Evolutionary conservation across 352 stramenopile genomes (phyloP), one percentile per base, ranked within the genome.

Genomic region (Phytophthora litchii): DNA sequence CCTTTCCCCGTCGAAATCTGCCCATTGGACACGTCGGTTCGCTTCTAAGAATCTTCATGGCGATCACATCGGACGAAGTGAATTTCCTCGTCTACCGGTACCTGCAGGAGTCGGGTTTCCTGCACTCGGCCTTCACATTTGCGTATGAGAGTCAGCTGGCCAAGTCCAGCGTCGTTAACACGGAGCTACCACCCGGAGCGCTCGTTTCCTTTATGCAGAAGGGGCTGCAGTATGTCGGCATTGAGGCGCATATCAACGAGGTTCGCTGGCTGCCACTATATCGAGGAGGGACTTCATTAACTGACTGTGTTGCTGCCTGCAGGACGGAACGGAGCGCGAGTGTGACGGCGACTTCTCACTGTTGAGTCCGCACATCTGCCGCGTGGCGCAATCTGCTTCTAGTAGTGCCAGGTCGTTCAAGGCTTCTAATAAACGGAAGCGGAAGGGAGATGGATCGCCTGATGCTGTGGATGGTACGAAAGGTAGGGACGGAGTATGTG

Each of bases 171-270:
- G 89, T 98, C 16, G 89, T 96, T 47, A 92, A 95, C 58, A 91
- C 89, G 34, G 83, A 98, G 57, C 77, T 99, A 35, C 96, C 97
- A 21, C 96, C 97, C 0, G 97, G 97, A 12, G 97, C 97, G 47
- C 83, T 99, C 19, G 95, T 99, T 38, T 97, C 94, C 12, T 99
- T 99, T 73, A 63, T 99, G 37, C 97, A 99, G 74, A 99, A 99
- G 72, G 97, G 97, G 2, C 76, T 99, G 34, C 94, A 97, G 67
- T 98, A 98, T 64, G 83, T 96, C 38, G 87, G 92, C 40, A 95
- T 97, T 44, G 90, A 97, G 59, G 87, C 87, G 52, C 87, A 95
- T 55, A 89, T 95, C 45, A 95, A 95, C 56, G 87, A 95, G 74
- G 84, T 92, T 41, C 16, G 62, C n/a, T 20, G 27, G 38, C 27